Conservation (phyloP, 352 stramenopile species). For the Blastocystis sp. region DNA sequence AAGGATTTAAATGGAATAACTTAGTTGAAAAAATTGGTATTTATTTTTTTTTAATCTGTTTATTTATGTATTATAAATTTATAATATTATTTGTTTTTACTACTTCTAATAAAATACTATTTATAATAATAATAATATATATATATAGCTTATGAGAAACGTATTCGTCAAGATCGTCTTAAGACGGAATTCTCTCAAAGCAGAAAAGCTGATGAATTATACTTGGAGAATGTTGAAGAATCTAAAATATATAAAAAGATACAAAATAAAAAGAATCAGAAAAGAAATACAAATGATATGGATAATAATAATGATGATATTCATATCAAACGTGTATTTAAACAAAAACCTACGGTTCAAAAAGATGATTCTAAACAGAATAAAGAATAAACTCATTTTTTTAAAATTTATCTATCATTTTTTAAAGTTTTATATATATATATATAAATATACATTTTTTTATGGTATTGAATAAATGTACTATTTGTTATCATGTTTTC, state of each 20-base stretch:
- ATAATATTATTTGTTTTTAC: too few species aligned
- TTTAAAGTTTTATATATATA: background rate
- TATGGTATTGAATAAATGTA: background rate
- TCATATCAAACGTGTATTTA: background rate
- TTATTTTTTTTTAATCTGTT: too few species aligned
- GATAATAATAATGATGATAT: slow-evolving; percentile 35
- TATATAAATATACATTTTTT: too few species aligned
- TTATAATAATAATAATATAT: background rate
- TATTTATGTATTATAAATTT: too few species aligned
- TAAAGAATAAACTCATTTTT: slow-evolving; percentile 10
- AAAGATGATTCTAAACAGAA: background rate
- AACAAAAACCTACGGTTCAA: background rate
- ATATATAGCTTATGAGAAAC: slow-evolving; percentile 60
- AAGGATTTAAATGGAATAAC: slow-evolving; percentile 91
- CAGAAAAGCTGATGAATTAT: slow-evolving; percentile 63
- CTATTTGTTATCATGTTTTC: background rate
- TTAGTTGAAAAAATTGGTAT: slow-evolving; percentile 92
- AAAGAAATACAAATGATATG: slow-evolving; percentile 4
- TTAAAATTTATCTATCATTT: background rate
- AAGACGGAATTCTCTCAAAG: slow-evolving; percentile 60
- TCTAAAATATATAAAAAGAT: slow-evolving; percentile 62
- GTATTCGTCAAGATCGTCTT: slow-evolving; percentile 60
- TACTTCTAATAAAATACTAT: background rate
- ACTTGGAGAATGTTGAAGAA: slow-evolving; percentile 61
- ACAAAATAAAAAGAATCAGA: slow-evolving; percentile 53